Evolutionary conservation across 495 filamentous ascomycete genomes (phyloP).

Genomic region (Aeminium ludgeri): DNA sequence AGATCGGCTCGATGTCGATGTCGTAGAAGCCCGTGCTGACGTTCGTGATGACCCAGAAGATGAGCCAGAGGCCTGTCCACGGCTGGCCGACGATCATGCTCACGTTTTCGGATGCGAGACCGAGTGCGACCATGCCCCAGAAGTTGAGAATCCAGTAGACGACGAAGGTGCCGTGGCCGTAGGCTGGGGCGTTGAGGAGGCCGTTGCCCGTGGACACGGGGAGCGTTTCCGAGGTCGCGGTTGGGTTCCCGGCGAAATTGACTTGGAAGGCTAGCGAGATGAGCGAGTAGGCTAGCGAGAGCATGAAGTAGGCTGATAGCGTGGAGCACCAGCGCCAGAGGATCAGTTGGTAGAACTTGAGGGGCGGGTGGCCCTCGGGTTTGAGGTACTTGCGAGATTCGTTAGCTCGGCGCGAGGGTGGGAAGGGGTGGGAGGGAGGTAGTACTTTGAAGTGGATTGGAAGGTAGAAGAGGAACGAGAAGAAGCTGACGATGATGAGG

Average conservation of each 20-base stretch:
- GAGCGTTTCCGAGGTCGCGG: constrained; percentile 21
- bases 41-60: constrained; percentile 65
- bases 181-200: constrained; percentile 34
- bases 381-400: constrained; percentile 27
- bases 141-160: constrained; percentile 67
- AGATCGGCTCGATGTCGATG: constrained; percentile 37
- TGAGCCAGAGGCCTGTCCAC: constrained; percentile 53
- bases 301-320: constrained; percentile 44
- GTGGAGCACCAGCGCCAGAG: constrained; percentile 46
- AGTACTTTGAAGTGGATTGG: constrained; percentile 39
- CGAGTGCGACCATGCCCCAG: constrained; percentile 50
- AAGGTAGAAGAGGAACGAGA: constrained; percentile 53
- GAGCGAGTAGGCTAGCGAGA: constrained; percentile 50
- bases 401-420: background rate
- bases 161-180: constrained; percentile 42
- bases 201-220: constrained; percentile 31
- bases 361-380: constrained; percentile 35
- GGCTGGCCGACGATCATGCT: constrained; percentile 51
- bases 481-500: constrained; percentile 57
- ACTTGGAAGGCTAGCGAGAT: constrained; percentile 50
- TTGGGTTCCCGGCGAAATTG: constrained; percentile 30
- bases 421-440: background rate
- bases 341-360: constrained; percentile 44
- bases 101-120: constrained; percentile 56
- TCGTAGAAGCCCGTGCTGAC: constrained; percentile 48